A percentile compares a stretch with the other conserved stretches of the same genome.
Evolutionary conservation across 2,329 filamentous ascomycete genomes (phyloP).

Genomic region (Aspergillus sp.): DNA sequence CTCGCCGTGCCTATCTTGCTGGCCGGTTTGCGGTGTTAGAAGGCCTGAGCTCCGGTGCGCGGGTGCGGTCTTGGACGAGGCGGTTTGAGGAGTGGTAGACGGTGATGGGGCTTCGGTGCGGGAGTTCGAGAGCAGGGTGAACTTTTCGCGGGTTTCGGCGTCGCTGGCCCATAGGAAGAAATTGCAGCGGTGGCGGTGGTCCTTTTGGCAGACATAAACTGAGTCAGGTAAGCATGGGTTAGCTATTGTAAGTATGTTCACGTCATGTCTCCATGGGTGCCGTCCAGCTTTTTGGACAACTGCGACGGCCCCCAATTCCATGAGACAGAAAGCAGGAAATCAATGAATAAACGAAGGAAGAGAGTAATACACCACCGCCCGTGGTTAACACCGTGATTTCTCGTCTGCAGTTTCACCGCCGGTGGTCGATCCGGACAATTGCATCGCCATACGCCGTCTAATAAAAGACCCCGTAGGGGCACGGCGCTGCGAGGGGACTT

Average conservation of each 20-base stretch:
- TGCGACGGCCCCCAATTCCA: too few relatives aligned
- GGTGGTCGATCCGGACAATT: slow-evolving; percentile 57
- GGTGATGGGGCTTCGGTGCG: slow-evolving; percentile 41
- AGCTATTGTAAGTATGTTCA: too few relatives aligned
- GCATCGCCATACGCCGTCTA: slow-evolving; percentile 51
- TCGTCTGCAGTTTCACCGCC: slow-evolving; percentile 56
- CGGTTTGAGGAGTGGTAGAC: slow-evolving; percentile 23
- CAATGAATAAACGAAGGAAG: neutral
- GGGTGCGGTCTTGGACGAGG: slow-evolving; percentile 11
- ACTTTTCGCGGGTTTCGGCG: slow-evolving; percentile 54
- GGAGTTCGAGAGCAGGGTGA: slow-evolving; percentile 50
- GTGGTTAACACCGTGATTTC: slow-evolving; percentile 58
- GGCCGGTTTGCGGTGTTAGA: slow-evolving; percentile 36
- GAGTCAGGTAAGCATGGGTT: neutral
- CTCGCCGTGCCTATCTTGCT: neutral
- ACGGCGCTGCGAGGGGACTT: slow-evolving; percentile 22
- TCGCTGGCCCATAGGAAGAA: slow-evolving; percentile 65
- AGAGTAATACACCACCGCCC: slow-evolving; percentile 50
- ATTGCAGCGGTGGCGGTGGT: slow-evolving; percentile 49
- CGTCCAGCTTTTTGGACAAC: neutral
- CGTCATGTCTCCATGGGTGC: neutral
- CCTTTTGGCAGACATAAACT: slow-evolving; percentile 60
- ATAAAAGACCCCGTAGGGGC: slow-evolving; percentile 40
- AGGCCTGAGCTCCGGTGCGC: slow-evolving; percentile 22
- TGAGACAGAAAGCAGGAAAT: neutral